phyloP scores from a whole-genome alignment of 768 basidiomycete genomes.

The Boletus coccyginus region DNA sequence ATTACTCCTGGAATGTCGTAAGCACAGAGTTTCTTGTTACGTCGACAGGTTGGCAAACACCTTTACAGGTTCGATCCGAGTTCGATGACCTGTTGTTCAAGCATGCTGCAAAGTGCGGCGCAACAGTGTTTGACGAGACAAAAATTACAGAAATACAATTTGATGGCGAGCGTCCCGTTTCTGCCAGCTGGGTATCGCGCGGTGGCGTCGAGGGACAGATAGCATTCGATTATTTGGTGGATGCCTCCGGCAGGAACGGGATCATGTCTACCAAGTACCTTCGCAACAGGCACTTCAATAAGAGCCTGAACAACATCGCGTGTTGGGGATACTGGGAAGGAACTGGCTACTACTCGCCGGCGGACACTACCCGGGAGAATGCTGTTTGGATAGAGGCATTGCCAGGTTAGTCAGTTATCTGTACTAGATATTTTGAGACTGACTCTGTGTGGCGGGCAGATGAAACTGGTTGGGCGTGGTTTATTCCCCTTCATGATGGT shows the following conservation, averaged over 20 bases:
- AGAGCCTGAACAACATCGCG: slow-evolving; percentile 33
- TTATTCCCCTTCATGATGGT: slow-evolving; percentile 51
- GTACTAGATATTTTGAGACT: too few species aligned
- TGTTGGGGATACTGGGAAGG: slow-evolving; percentile 39
- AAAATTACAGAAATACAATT: slow-evolving; percentile 7
- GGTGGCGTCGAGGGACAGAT: not conserved
- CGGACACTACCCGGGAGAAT: slow-evolving; percentile 30
- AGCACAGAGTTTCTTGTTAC: not conserved
- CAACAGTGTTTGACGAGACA: slow-evolving; percentile 1
- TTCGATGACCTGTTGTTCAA: slow-evolving; percentile 2
- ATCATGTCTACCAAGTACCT: slow-evolving; percentile 28
- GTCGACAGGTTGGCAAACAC: too few species aligned
- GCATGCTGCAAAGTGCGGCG: not conserved
- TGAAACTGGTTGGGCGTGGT: slow-evolving; percentile 56
- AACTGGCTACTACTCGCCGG: slow-evolving; percentile 27
- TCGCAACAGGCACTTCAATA: slow-evolving; percentile 34
- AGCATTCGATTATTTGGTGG: slow-evolving; percentile 7
- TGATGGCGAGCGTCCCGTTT: too few species aligned
- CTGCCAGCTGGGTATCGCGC: too few species aligned
- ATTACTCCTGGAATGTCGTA: slow-evolving; percentile 7
- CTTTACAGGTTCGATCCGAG: slow-evolving; percentile 1
- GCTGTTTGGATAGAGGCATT: slow-evolving; percentile 38
- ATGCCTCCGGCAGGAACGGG: slow-evolving; percentile 13
- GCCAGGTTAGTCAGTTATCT: not conserved
- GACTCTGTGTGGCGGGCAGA: slow-evolving; percentile 27